phyloP scores from a whole-genome alignment of 2,329 filamentous ascomycete species.

The Stromatinia cepivora region DNA sequence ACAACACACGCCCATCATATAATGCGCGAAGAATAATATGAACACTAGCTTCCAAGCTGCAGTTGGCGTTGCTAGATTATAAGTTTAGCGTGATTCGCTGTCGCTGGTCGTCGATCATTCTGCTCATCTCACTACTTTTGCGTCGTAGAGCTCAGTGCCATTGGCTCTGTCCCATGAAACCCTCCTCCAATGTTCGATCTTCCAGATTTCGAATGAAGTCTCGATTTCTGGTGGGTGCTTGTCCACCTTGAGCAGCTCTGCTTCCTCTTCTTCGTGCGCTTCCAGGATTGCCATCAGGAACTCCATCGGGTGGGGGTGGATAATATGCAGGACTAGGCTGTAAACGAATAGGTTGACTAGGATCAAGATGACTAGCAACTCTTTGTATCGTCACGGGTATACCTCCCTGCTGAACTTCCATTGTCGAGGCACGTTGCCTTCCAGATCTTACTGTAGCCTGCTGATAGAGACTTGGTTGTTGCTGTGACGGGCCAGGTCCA shows the following conservation, averaged over 20 bases:
- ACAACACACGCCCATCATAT: constrained; percentile 15
- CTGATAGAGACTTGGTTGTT: constrained; percentile 66
- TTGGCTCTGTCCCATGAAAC: constrained; percentile 70
- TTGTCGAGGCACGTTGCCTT: constrained; percentile 88
- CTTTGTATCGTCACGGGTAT: constrained; percentile 91
- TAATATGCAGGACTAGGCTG: constrained; percentile 98
- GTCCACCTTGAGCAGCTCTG: constrained; percentile 60
- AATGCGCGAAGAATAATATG: constrained; percentile 21
- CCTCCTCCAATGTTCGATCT: constrained; percentile 90
- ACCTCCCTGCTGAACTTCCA: constrained; percentile 91
- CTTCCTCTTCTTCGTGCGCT: constrained; percentile 74
- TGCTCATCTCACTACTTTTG: constrained; percentile 1
- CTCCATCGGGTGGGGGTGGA: constrained; percentile 84
- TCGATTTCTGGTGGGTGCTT: constrained; percentile 61
- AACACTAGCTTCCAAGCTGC: constrained; percentile 19
- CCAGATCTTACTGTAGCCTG: constrained; percentile 76
- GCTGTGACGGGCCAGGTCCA: constrained; percentile 49
- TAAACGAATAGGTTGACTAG: constrained; percentile 86
- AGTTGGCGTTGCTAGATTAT: constrained; percentile 9
- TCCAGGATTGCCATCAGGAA: constrained; percentile 60
- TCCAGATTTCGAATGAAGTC: constrained; percentile 96
- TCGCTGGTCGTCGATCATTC: constrained; percentile 6
- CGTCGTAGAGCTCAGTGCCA: constrained; percentile 61
- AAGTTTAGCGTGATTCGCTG: constrained; percentile 6
- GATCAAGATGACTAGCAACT: constrained; percentile 93